Evolutionary conservation across 78 protist genomes (phyloP).

Genomic region (Planoprotostelium fungivorum): DNA sequence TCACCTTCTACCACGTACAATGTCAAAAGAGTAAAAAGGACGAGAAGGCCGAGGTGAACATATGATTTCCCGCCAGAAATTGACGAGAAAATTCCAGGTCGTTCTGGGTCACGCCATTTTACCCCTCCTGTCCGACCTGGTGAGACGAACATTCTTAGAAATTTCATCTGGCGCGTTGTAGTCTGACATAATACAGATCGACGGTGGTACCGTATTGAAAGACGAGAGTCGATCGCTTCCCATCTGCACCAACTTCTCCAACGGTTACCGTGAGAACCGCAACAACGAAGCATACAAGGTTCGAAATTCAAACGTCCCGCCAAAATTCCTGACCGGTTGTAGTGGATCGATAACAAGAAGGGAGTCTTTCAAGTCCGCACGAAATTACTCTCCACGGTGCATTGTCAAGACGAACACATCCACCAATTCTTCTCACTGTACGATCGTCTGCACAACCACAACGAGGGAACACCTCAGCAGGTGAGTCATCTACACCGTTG

Average conservation of each 20-base stretch:
- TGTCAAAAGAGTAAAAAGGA: constrained; percentile 34
- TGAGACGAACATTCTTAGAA: too few species aligned
- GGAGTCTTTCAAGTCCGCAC: constrained; percentile 34
- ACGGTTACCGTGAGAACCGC: not conserved
- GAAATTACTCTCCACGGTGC: constrained; percentile 22
- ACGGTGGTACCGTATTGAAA: not conserved
- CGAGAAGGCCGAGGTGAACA: constrained; percentile 21
- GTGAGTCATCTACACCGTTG: not conserved
- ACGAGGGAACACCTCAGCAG: not conserved
- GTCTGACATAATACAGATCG: too few species aligned
- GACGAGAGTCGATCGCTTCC: not conserved
- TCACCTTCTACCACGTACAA: constrained; percentile 42
- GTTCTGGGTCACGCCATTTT: too few species aligned
- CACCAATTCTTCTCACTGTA: not conserved
- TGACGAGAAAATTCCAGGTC: too few species aligned
- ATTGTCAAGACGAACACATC: constrained; percentile 30
- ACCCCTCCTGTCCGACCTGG: too few species aligned
- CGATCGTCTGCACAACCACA: not conserved
- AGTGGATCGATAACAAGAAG: constrained; percentile 53
- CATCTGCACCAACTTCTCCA: not conserved
- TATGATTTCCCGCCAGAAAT: constrained; percentile 19
- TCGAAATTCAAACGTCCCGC: not conserved
- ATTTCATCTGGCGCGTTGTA: too few species aligned
- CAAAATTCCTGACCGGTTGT: not conserved
- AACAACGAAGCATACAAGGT: not conserved